These are phyloP conservation scores for Barbarea vulgaris DNA, from an alignment of 345 rosid species.

Conservation along the genomic window DNA sequence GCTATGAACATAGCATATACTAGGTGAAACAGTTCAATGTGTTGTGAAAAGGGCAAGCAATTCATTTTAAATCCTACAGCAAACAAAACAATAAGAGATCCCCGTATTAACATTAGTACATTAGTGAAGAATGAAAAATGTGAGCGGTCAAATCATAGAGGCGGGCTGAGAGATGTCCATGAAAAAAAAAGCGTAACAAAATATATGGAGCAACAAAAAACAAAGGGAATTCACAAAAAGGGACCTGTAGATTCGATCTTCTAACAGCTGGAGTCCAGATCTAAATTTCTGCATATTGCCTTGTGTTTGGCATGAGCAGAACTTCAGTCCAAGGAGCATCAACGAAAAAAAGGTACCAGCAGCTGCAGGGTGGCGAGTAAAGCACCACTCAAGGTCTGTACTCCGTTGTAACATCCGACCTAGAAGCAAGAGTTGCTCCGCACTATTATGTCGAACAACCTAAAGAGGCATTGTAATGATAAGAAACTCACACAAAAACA, in stretches of 20 bases:
- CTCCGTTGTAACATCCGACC: constrained; percentile 94
- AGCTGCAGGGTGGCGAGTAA: constrained; percentile 96
- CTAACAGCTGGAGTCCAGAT: constrained; percentile 87
- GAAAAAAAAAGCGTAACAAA: constrained; percentile 21
- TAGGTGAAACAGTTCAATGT: constrained; percentile 15
- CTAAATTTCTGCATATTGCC: constrained; percentile 86
- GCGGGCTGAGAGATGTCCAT: constrained; percentile 10
- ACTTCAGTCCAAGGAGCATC: constrained; percentile 98
- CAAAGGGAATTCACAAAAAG: constrained; percentile 1
- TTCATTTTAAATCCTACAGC: constrained; percentile 22
- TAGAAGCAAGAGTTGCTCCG: constrained; percentile 94
- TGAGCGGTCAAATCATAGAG: constrained; percentile 18
- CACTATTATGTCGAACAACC: constrained; percentile 90
- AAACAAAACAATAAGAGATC: constrained; percentile 23
- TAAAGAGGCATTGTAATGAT: constrained; percentile 37
- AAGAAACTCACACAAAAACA: constrained; percentile 25
- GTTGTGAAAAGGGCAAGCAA: constrained; percentile 11
- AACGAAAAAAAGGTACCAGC: constrained; percentile 93
- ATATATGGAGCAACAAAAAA: constrained; percentile 11
- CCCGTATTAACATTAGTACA: not conserved
- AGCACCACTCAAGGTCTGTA: constrained; percentile 82
- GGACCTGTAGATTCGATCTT: constrained; percentile 93
- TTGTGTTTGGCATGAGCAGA: constrained; percentile 83
- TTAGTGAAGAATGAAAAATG: constrained; percentile 2
- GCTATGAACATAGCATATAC: constrained; percentile 12